These are phyloP conservation scores for Phaffomyces opuntiae DNA, from an alignment of 805 yeast species.

Conservation along the genomic window DNA sequence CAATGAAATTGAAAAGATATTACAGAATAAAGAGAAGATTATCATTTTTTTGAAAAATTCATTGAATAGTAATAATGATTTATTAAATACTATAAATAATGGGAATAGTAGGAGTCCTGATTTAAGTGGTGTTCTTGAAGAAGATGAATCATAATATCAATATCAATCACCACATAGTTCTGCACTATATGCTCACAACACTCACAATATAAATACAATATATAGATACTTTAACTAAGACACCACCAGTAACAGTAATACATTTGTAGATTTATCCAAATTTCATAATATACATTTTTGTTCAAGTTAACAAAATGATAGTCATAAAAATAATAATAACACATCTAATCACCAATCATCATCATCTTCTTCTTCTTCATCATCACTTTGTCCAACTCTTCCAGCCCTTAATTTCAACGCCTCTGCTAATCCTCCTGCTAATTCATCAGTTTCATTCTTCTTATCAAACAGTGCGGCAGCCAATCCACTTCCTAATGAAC, in stretches of 20 bases:
- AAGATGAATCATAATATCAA: conserved; percentile 20
- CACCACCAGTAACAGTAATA: background rate
- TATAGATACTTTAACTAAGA: no score
- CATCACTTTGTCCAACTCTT: conserved; percentile 57
- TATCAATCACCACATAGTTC: no score
- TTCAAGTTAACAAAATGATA: no score
- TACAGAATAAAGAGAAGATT: conserved; percentile 71
- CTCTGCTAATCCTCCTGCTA: conserved; percentile 85
- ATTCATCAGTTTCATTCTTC: conserved; percentile 48
- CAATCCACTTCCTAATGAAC: conserved; percentile 41
- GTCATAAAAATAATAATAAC: no score
- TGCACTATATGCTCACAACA: no score
- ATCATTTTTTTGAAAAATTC: conserved; percentile 68
- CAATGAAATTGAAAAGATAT: conserved; percentile 48
- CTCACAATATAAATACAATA: background rate
- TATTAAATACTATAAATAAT: conserved; percentile 24
- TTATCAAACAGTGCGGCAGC: conserved; percentile 65
- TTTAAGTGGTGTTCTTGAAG: conserved; percentile 41
- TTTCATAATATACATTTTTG: background rate
- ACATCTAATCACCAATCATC: conserved; percentile 53
- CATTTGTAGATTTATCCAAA: background rate
- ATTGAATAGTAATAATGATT: conserved; percentile 45
- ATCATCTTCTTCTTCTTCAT: conserved; percentile 63
- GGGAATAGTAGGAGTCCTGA: conserved; percentile 28
- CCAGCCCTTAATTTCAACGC: conserved; percentile 79